Evolutionary conservation across 768 basidiomycete genomes (phyloP).

Genomic region (Botryobasidium botryosum): DNA sequence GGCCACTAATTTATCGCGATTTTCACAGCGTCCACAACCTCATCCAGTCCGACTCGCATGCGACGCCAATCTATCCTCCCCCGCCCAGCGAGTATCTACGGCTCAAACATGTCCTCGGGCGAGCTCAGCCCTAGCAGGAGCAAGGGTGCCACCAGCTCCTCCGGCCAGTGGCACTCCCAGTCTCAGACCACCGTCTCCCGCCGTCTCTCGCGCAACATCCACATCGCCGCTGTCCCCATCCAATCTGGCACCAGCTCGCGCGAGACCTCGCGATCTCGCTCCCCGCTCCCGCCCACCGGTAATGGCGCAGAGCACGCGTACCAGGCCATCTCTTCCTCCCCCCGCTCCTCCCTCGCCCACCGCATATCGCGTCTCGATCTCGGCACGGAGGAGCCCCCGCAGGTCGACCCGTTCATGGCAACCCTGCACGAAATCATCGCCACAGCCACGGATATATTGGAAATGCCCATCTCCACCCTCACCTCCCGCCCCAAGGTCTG

Average conservation of each 20-base stretch:
- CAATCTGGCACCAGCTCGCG: constrained; percentile 75
- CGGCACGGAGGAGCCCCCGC: constrained; percentile 22
- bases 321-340: constrained; percentile 20
- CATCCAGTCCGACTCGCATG: constrained; percentile 39
- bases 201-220: constrained; percentile 50
- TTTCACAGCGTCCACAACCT: not conserved
- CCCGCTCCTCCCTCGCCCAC: constrained; percentile 26
- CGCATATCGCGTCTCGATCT: constrained; percentile 68
- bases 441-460: constrained; percentile 83
- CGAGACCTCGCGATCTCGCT: constrained; percentile 87
- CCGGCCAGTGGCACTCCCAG: constrained; percentile 37
- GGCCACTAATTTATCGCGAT: too few species aligned
- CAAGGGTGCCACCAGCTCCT: constrained; percentile 6
- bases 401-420: constrained; percentile 75
- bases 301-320: constrained; percentile 37
- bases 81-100: constrained; percentile 4
- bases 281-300: constrained; percentile 62
- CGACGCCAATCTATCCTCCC: constrained; percentile 27
- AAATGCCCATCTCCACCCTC: constrained; percentile 75
- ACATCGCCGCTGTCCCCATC: constrained; percentile 22
- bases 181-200: constrained; percentile 38
- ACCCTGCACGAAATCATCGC: constrained; percentile 83
- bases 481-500: constrained; percentile 74
- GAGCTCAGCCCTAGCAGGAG: constrained; percentile 38
- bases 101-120: too few species aligned